phyloP scores from a whole-genome alignment of 1,284 basidiomycete species.

The Pascua sp. region DNA sequence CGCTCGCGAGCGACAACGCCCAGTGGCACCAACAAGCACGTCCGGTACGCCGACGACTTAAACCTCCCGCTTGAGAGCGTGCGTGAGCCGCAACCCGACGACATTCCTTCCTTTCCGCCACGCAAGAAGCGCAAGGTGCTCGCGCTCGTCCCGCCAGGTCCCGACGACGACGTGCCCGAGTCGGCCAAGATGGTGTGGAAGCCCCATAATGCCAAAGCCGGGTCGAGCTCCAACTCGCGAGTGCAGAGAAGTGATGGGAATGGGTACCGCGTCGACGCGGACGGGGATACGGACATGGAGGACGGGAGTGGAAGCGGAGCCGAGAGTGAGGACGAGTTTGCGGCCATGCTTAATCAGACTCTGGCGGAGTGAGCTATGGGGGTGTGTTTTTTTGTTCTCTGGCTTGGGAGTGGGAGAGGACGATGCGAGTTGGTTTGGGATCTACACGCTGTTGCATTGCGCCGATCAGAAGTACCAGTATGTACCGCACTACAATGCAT shows the following conservation, averaged over 20 bases:
- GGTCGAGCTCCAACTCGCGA: background rate
- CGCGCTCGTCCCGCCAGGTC: conserved; percentile 30
- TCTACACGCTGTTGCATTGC: no score
- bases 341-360: conserved; percentile 22
- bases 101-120: conserved; percentile 20
- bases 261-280: background rate
- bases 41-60: conserved; percentile 45
- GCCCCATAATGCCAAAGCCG: background rate
- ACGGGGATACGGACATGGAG: background rate
- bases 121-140: conserved; percentile 20
- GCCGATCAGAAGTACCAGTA: no score
- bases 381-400: no score
- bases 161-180: conserved; percentile 22
- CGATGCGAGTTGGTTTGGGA: no score
- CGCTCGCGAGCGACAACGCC: conserved; percentile 7
- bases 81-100: conserved; percentile 18
- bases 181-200: conserved; percentile 26
- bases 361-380: background rate
- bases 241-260: background rate
- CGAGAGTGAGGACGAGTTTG: conserved; percentile 41
- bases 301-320: conserved; percentile 8
- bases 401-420: no score
- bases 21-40: conserved; percentile 20
- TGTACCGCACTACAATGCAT: no score
- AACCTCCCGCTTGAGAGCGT: conserved; percentile 30